phyloP scores from a whole-genome alignment of 2,329 filamentous ascomycete genomes.

The Xylariaceae sp. region DNA sequence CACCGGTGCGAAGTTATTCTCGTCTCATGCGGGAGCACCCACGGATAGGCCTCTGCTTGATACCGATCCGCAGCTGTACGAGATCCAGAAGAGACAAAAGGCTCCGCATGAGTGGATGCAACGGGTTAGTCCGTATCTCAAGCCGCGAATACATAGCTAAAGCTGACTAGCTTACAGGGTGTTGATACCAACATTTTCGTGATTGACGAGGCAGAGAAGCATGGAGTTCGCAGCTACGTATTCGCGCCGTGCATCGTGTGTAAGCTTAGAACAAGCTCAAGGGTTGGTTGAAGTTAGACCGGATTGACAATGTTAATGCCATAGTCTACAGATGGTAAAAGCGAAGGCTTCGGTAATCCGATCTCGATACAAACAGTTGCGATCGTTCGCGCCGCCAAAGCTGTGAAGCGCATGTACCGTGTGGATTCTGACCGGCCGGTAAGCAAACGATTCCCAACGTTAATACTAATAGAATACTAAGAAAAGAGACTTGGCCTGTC shows the following conservation, averaged over 20 bases:
- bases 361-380: slow-evolving; percentile 59
- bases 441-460: slow-evolving; percentile 14
- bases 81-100: slow-evolving; percentile 48
- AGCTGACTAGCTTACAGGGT: slow-evolving; percentile 38
- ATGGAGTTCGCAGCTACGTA: slow-evolving; percentile 56
- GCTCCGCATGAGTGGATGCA: slow-evolving; percentile 33
- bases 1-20: slow-evolving; percentile 59
- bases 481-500: slow-evolving; percentile 56
- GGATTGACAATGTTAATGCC: background rate
- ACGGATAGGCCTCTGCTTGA: slow-evolving; percentile 50
- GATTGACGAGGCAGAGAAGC: slow-evolving; percentile 49
- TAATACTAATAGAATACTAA: background rate
- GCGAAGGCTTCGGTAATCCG: slow-evolving; percentile 55
- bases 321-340: slow-evolving; percentile 46
- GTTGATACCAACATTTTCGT: slow-evolving; percentile 49
- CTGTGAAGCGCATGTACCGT: slow-evolving; percentile 47
- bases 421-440: slow-evolving; percentile 48
- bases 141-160: too few relatives aligned
- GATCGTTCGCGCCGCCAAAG: slow-evolving; percentile 53
- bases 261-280: slow-evolving; percentile 25
- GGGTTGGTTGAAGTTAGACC: background rate
- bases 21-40: slow-evolving; percentile 51
- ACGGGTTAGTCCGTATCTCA: slow-evolving; percentile 28
- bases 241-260: slow-evolving; percentile 61
- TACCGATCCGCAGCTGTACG: slow-evolving; percentile 49